Conservation (phyloP, 768 basidiomycete genomes). For the Hygrocybe punicea region DNA sequence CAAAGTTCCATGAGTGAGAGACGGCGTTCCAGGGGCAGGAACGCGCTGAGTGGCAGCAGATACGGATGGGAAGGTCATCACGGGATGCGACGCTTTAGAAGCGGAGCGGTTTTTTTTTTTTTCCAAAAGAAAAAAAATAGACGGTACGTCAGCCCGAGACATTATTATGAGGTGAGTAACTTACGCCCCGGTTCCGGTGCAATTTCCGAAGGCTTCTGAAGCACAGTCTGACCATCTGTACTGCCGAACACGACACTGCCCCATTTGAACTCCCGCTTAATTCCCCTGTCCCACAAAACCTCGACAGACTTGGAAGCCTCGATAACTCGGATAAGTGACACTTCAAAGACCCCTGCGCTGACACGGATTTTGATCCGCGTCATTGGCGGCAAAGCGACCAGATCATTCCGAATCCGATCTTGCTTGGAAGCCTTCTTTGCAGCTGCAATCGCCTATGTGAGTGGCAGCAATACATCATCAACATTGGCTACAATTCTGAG, state of each 20-base stretch:
- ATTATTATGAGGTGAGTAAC: conserved; percentile 17
- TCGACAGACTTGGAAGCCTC: conserved; percentile 69
- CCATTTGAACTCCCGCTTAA: conserved; percentile 81
- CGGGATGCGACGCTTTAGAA: conserved; percentile 26
- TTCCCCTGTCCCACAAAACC: conserved; percentile 75
- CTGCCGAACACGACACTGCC: conserved; percentile 74
- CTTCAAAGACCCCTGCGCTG: conserved; percentile 82
- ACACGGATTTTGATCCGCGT: conserved; percentile 81
- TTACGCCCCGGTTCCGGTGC: conserved; percentile 47
- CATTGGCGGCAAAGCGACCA: conserved; percentile 67
- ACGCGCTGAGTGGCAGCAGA: conserved; percentile 23
- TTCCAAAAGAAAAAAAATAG: too few relatives aligned
- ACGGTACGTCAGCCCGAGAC: not conserved
- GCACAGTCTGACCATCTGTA: conserved; percentile 59
- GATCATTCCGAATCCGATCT: conserved; percentile 65
- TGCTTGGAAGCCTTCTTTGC: conserved; percentile 72
- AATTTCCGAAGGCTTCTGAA: conserved; percentile 64
- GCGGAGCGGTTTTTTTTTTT: not conserved
- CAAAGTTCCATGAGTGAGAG: conserved; percentile 7
- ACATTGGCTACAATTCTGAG: not conserved
- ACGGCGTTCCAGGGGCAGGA: too few relatives aligned
- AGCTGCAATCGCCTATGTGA: conserved; percentile 64
- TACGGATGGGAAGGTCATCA: conserved; percentile 32
- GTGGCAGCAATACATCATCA: conserved; percentile 1
- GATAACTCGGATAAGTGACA: conserved; percentile 67